These are phyloP conservation scores for Helicocarpus griseus DNA, from an alignment of 2,329 filamentous ascomycete genomes.

Conservation along the genomic window DNA sequence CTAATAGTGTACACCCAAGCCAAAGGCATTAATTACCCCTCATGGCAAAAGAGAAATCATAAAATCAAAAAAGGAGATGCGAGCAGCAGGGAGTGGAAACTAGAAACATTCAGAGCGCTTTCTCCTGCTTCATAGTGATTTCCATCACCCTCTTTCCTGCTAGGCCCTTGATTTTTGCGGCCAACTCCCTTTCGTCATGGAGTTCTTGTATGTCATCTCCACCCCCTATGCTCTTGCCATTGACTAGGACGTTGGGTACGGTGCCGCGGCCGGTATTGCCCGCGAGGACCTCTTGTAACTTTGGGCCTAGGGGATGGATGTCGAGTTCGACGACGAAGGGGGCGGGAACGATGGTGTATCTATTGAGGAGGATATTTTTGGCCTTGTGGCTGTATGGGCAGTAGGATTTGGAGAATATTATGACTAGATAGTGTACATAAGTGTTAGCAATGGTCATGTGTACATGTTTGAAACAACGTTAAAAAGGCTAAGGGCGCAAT, in stretches of 20 bases:
- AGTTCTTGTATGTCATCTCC: constrained; percentile 74
- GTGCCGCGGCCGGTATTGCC: constrained; percentile 71
- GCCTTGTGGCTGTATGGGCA: constrained; percentile 80
- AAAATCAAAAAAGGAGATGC: background rate
- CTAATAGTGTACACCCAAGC: background rate
- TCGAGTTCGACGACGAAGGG: constrained; percentile 91
- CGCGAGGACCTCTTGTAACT: constrained; percentile 61
- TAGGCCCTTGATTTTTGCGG: constrained; percentile 61
- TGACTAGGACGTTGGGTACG: constrained; percentile 85
- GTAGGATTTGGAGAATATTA: constrained; percentile 93
- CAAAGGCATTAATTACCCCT: background rate
- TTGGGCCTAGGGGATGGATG: constrained; percentile 60
- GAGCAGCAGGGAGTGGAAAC: too few species aligned
- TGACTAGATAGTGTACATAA: constrained; percentile 46
- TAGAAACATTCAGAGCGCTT: too few species aligned
- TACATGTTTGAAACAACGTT: background rate
- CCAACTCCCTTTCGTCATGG: constrained; percentile 56
- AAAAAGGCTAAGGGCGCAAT: constrained; percentile 7
- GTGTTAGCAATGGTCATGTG: background rate
- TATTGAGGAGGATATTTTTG: constrained; percentile 73
- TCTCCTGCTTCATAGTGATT: constrained; percentile 17
- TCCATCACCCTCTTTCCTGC: constrained; percentile 56
- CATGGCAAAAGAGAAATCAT: background rate
- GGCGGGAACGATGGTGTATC: constrained; percentile 70
- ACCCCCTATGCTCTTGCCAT: constrained; percentile 80